These are phyloP conservation scores for Forsythia viridissima DNA, from an alignment of 257 asterid species.

Conservation along the genomic window DNA sequence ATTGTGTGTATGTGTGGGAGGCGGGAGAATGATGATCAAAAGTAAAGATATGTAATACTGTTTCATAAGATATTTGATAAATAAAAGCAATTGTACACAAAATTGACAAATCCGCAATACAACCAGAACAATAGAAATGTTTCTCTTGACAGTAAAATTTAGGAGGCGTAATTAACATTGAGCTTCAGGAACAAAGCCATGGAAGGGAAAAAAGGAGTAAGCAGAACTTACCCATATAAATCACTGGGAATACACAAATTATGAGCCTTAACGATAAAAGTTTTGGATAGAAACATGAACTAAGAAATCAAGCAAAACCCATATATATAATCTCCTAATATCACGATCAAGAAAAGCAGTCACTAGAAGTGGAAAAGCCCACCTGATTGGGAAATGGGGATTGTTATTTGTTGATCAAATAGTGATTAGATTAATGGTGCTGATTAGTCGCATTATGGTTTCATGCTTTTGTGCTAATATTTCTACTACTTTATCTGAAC, in stretches of 20 bases:
- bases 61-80: not conserved
- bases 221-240: not conserved
- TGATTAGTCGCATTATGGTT: no score
- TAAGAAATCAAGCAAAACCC: not conserved
- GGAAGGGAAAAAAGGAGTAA: not conserved
- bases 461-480: no score
- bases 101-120: not conserved
- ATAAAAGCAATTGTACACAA: not conserved
- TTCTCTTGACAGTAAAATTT: not conserved
- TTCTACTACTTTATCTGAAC: no score
- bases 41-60: slow-evolving; percentile 4
- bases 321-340: slow-evolving; percentile 2
- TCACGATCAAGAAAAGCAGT: no score
- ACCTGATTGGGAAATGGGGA: no score
- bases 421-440: no score
- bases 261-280: slow-evolving; percentile 2
- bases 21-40: not conserved
- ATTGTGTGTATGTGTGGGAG: not conserved
- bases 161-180: slow-evolving; percentile 11
- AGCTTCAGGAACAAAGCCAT: not conserved
- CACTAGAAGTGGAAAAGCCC: no score
- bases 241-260: not conserved
- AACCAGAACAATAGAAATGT: not conserved
- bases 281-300: not conserved
- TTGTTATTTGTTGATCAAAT: no score